Evolutionary conservation across 1,139 yeast species (phyloP), one percentile per base, ranked within the genome.

Genomic region (Yamadazyma pseudoaaseri): DNA sequence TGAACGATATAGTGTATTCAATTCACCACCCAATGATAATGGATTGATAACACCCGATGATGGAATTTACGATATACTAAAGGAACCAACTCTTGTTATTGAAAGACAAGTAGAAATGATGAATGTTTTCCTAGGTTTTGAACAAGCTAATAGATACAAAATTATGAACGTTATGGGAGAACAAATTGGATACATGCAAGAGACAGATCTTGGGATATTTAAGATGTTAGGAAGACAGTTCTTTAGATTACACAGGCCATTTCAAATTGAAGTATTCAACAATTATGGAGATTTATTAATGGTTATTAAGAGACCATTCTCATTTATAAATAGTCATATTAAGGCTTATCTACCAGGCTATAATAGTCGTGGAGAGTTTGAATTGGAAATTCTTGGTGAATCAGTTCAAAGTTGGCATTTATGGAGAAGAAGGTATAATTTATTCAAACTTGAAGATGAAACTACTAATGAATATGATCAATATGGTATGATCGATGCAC

Each of bases 351-450:
- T 85, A 30, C 95, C 95, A 0, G 73, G 76, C 1, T 56, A 56
- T 29, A 72, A 68, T 41, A 49, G 49, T 8, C 43, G 56, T 23
- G 66, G 69, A 31, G 47, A 58, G 25, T 48, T 60, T 7, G 64
- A 70, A 44, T 55, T 60, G 39, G 85, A 80, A 28, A 57, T 71
- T 2, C 65, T 90, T 22, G 97, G 97, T 1, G 97, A 90, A 53
- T 76, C 87, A 20, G 79, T 84, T 6, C 97, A 92, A 58, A 81
- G 84, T 45, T 92, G 97, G 97, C 97, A 90, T 62, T 65, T 83
- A 33, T 89, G 96, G 96, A 75, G 97, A 52, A 70, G 97, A 38
- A 65, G 81, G 34, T 92, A 92, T 57, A 86, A 89, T 52, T 64
- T 92, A 44, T 92, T 85, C 55, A 70, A 73, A 43, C 47, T 70